Percentiles rank a stretch among this genome's conserved stretches.
Evolutionary conservation across 768 basidiomycete genomes (phyloP).

Genomic region (Amyloporia xantha): DNA sequence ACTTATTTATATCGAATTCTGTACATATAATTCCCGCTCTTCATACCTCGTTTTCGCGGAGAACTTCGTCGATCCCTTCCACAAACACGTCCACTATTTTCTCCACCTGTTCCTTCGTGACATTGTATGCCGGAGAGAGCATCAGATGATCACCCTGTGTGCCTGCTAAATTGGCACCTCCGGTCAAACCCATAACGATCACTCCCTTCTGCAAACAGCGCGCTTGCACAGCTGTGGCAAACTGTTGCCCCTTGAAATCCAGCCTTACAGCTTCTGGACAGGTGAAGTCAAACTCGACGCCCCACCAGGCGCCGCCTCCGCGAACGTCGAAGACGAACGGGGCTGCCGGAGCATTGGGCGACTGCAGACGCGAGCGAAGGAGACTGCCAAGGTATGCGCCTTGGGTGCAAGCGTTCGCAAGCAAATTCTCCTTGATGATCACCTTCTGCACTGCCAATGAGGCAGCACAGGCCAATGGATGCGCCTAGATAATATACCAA

Average conservation of each 20-base stretch:
- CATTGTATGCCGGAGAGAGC: conserved; percentile 76
- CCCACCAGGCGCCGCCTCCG: conserved; percentile 82
- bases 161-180: conserved; percentile 64
- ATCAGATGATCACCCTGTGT: conserved; percentile 68
- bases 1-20: too few species aligned
- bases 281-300: conserved; percentile 72
- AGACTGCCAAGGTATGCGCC: conserved; percentile 53
- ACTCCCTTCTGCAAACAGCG: conserved; percentile 60
- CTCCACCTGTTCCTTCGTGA: conserved; percentile 62
- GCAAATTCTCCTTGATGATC: conserved; percentile 62
- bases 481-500: conserved; percentile 35
- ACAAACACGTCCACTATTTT: conserved; percentile 61
- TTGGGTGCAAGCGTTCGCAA: conserved; percentile 52
- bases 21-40: too few species aligned
- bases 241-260: conserved; percentile 45
- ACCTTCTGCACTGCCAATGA: conserved; percentile 77
- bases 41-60: conserved; percentile 30
- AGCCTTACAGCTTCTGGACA: conserved; percentile 33
- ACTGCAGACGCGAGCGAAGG: conserved; percentile 46
- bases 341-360: conserved; percentile 49
- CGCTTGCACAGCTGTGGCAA: conserved; percentile 68
- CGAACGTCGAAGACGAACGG: conserved; percentile 76
- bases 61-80: conserved; percentile 57
- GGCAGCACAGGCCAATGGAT: conserved; percentile 73
- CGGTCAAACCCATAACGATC: conserved; percentile 68